These are phyloP conservation scores for Isabelozyma heimii DNA, from an alignment of 805 yeast species.

Conservation along the genomic window DNA sequence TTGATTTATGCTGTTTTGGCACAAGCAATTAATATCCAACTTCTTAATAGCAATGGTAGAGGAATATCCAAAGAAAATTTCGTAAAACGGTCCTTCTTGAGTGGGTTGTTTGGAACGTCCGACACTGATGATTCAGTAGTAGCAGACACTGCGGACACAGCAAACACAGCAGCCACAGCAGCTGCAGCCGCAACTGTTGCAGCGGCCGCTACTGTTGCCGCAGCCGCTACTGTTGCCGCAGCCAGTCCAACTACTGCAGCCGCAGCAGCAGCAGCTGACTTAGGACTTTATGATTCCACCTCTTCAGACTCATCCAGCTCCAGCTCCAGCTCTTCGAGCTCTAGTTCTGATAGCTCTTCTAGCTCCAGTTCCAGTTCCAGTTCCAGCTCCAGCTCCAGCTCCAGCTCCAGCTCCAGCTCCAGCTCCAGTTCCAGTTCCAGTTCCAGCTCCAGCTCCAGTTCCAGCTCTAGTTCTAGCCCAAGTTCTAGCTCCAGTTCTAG, in stretches of 20 bases:
- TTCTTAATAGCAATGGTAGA: slow-evolving; percentile 2
- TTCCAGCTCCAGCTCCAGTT: slow-evolving; percentile 7
- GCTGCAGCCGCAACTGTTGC: not conserved
- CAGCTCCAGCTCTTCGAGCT: slow-evolving; percentile 3
- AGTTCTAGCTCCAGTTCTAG: slow-evolving; percentile 4
- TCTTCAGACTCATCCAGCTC: not conserved
- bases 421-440: slow-evolving; percentile 4
- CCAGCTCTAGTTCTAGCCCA: slow-evolving; percentile 9
- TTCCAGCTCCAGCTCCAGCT: slow-evolving; percentile 7
- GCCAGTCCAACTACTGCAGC: not conserved
- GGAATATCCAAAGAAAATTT: slow-evolving; percentile 4
- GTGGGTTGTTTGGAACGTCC: not conserved
- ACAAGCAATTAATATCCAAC: slow-evolving; percentile 7
- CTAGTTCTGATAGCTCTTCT: slow-evolving; percentile 8
- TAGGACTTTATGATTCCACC: not conserved
- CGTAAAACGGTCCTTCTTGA: slow-evolving; percentile 4
- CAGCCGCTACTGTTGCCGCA: slow-evolving; percentile 1
- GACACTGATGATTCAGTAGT: not conserved
- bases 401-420: slow-evolving; percentile 7
- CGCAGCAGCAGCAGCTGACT: not conserved
- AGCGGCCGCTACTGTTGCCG: slow-evolving; percentile 1
- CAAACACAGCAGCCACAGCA: not conserved
- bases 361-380: slow-evolving; percentile 1
- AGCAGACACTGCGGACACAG: slow-evolving; percentile 1
- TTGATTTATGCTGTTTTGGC: slow-evolving; percentile 23